Percentiles rank a stretch among this genome's conserved stretches.
These are phyloP conservation scores for Rhexocercosporidium sp. DNA, from an alignment of 2,329 filamentous ascomycete species.

Conservation along the genomic window DNA sequence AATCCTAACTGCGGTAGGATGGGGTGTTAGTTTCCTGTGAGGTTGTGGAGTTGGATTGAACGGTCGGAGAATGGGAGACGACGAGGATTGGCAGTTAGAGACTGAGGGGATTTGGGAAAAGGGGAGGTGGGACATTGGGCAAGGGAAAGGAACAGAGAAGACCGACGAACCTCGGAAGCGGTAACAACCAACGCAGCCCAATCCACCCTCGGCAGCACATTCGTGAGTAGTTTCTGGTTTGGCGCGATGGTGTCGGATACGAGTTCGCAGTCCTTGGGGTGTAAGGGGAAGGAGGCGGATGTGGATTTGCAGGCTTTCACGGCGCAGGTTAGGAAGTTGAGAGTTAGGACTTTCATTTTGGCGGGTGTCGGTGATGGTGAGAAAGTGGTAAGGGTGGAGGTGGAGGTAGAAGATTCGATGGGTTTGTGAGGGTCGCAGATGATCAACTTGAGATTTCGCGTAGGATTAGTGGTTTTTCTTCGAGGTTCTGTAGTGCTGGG, in stretches of 20 bases:
- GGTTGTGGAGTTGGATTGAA: no score
- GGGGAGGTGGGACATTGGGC: neutral
- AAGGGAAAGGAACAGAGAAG: neutral
- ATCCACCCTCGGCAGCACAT: conserved; percentile 85
- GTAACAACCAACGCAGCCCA: conserved; percentile 82
- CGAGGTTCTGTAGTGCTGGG: neutral
- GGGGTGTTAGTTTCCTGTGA: conserved; percentile 7
- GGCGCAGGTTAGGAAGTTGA: conserved; percentile 96
- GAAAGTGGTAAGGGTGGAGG: neutral
- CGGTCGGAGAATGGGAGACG: no score
- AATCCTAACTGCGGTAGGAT: conserved; percentile 71
- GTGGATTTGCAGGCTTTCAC: conserved; percentile 92
- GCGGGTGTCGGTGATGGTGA: neutral
- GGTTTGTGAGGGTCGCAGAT: neutral
- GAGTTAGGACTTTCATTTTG: conserved; percentile 89
- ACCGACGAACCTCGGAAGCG: conserved; percentile 70
- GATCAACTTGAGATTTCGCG: neutral
- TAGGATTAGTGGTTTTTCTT: neutral
- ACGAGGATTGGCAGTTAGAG: no score
- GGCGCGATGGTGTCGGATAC: conserved; percentile 82
- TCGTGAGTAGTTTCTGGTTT: conserved; percentile 80
- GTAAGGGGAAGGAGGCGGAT: conserved; percentile 82
- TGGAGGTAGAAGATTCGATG: neutral
- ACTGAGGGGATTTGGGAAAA: no score
- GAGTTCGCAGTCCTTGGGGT: conserved; percentile 90